Conservation (phyloP, 352 stramenopile species). For the Stramenopiles sp. region DNA sequence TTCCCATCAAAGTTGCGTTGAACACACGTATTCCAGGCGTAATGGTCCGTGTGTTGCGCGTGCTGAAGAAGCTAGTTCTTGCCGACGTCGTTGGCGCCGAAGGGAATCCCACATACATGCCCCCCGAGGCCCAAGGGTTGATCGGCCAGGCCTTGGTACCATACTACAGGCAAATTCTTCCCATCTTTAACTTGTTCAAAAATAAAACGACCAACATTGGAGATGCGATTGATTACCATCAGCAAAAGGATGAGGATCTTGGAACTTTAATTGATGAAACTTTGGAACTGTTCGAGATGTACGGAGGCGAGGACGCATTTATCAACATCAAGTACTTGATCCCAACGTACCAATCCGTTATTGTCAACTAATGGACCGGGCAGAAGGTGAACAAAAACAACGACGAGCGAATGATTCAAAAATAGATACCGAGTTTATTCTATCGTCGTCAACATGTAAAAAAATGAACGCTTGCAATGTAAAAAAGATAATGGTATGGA, state of each 20-base stretch:
- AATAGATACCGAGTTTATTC: no score
- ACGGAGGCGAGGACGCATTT: constrained; percentile 86
- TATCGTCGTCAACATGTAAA: no score
- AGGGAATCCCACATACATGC: no score
- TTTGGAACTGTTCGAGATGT: constrained; percentile 81
- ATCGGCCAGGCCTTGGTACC: constrained; percentile 87
- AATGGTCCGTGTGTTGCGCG: constrained; percentile 88
- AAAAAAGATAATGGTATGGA: no score
- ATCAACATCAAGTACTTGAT: constrained; percentile 98
- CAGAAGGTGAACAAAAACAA: no score
- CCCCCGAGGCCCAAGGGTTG: constrained; percentile 33
- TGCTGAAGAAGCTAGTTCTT: constrained; percentile 81
- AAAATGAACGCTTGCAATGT: no score
- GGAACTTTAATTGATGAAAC: constrained; percentile 88
- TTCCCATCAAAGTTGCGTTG: constrained; percentile 84
- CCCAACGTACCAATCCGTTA: constrained; percentile 77
- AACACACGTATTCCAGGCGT: constrained; percentile 79
- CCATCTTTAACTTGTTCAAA: constrained; percentile 91
- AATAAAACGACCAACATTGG: constrained; percentile 87
- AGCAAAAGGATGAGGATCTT: constrained; percentile 79
- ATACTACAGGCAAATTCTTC: constrained; percentile 91
- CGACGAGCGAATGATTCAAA: no score
- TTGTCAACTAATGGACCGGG: no score
- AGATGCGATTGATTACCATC: constrained; percentile 82
- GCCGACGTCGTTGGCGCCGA: constrained; percentile 59